Base-by-base conservation (phyloP, 768 basidiomycete species). In the Lentinula sp. region DNA sequence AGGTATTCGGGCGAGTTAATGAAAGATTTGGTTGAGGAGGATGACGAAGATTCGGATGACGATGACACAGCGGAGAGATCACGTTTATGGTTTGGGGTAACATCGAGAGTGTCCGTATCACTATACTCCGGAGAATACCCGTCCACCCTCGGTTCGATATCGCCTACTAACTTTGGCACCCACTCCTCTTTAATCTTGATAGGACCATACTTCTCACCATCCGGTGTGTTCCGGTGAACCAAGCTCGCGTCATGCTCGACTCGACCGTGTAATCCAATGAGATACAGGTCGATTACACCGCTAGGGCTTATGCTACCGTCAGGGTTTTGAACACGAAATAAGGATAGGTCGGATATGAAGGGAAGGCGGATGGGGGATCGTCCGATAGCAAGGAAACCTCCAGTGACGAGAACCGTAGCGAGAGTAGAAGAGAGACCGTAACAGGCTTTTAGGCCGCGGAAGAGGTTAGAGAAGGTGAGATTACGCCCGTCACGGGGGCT, bases 201-300 rank as follows among this genome's bases (percentile, higher is more conserved):
- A 0, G 85, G 80, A 0, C 85, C 84, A 64, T 78, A 82, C 42
- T 74, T 70, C 7, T 76, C 67, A 1, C 74, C 77, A 9, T 60
- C 20, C 0, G 75, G 72, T 9, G 73, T 75, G 37, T 83, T 78
- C 16, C 73, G 71, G 63, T 87, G 85, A 39, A 84, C 84, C 16
- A 87, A 73, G 57, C 82, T 82, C 15, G 85, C 85, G 59, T 87
- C 74, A 66, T 87, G 85, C 61, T 86, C 85, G 57, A 87, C 74
- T 0, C 69, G 64, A 55, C 74, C 73, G 66, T 86, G 85, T 37
- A 74, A 74, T 0, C 80, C 81, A 23, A 84, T 79, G 4, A 77
- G 71, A 46, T 68, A 65, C 13, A 79, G 73, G 41, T 64, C 60
- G 32, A 64, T 23, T 5, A 60, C 50, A 33, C 59, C 59, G 12